phyloP scores from a whole-genome alignment of 2,329 filamentous ascomycete genomes.

The Trichoderma sp. region DNA sequence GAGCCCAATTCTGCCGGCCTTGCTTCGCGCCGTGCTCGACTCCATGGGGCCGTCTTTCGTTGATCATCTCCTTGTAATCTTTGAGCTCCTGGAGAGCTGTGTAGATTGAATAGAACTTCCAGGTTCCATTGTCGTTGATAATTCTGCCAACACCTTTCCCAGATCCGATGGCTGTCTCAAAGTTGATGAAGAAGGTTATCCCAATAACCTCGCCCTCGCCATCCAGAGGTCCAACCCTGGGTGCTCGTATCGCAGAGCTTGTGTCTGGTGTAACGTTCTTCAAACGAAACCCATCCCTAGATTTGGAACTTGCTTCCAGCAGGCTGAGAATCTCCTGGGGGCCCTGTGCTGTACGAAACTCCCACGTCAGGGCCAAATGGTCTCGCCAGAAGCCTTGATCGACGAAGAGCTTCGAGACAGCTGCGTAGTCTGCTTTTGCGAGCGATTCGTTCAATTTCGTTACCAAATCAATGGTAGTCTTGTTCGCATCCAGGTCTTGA shows the following conservation, averaged over 20 bases:
- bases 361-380: constrained; percentile 58
- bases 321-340: constrained; percentile 42
- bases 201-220: constrained; percentile 49
- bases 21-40: constrained; percentile 55
- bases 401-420: constrained; percentile 43
- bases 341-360: constrained; percentile 53
- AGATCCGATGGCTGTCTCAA: constrained; percentile 54
- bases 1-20: constrained; percentile 61
- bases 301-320: constrained; percentile 35
- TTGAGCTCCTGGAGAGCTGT: constrained; percentile 58
- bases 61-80: constrained; percentile 52
- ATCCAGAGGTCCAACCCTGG: constrained; percentile 51
- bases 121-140: constrained; percentile 44
- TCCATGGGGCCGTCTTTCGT: constrained; percentile 53
- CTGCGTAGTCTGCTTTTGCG: constrained; percentile 35
- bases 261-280: constrained; percentile 48
- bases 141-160: constrained; percentile 60
- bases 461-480: constrained; percentile 43
- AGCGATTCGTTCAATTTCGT: constrained; percentile 45
- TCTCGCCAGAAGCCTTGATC: constrained; percentile 59
- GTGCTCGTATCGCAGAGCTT: constrained; percentile 46
- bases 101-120: constrained; percentile 66
- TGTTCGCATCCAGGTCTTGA: constrained; percentile 36
- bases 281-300: constrained; percentile 43
- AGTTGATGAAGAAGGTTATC: constrained; percentile 57